Conservation (phyloP, 2,329 filamentous ascomycete species). For the Colletotrichum shisoi region DNA sequence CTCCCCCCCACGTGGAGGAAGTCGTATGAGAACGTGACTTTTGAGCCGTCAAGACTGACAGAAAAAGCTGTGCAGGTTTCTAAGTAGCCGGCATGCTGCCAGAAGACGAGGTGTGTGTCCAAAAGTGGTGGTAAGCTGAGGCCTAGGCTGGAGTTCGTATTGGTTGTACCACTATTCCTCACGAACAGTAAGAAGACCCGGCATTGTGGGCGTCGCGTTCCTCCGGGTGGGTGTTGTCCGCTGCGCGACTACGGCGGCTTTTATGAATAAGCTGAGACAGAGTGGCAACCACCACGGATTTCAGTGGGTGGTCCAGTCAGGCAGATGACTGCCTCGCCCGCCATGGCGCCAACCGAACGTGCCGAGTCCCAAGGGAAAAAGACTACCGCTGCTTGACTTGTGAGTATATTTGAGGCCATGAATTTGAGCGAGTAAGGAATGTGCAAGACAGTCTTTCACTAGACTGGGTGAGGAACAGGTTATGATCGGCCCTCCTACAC, state of each 20-base stretch:
- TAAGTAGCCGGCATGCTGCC: slow-evolving; percentile 7
- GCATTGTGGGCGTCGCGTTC: slow-evolving; percentile 32
- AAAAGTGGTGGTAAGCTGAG: slow-evolving; percentile 35
- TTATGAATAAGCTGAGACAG: slow-evolving; percentile 40
- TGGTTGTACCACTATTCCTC: slow-evolving; percentile 12
- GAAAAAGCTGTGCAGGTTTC: slow-evolving; percentile 12
- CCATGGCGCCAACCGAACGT: slow-evolving; percentile 31
- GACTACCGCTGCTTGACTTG: slow-evolving; percentile 11
- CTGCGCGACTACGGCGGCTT: slow-evolving; percentile 36
- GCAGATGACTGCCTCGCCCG: slow-evolving; percentile 37
- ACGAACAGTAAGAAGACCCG: slow-evolving; percentile 22
- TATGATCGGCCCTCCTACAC: slow-evolving; percentile 26
- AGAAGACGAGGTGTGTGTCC: slow-evolving; percentile 19
- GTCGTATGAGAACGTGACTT: slow-evolving; percentile 35
- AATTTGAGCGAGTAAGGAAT: slow-evolving; percentile 24
- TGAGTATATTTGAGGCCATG: slow-evolving; percentile 13
- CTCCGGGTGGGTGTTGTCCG: slow-evolving; percentile 34
- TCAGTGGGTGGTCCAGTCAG: slow-evolving; percentile 26
- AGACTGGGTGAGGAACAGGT: slow-evolving; percentile 25
- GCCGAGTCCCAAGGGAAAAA: slow-evolving; percentile 13
- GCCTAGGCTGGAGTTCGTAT: slow-evolving; percentile 12
- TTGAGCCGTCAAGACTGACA: slow-evolving; percentile 12
- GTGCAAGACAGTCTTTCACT: slow-evolving; percentile 26
- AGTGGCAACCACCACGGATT: slow-evolving; percentile 33
- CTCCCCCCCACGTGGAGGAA: slow-evolving; percentile 41